Evolutionary conservation across 257 asterid genomes (phyloP).

Genomic region (Nemophila menziesii): DNA sequence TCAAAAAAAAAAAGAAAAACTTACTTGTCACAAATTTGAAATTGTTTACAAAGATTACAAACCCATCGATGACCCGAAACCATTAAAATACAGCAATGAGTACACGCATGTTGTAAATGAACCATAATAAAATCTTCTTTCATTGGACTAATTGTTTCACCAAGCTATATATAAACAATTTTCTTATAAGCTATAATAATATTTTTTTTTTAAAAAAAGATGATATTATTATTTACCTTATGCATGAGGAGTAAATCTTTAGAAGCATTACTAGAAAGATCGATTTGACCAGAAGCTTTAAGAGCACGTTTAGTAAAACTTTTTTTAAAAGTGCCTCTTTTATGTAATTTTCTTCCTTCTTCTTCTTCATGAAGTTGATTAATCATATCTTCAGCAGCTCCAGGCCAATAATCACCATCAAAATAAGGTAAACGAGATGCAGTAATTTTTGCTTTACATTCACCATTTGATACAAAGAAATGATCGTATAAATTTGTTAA

Average conservation of each 20-base stretch:
- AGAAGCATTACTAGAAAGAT: constrained; percentile 63
- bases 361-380: constrained; percentile 83
- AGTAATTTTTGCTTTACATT: constrained; percentile 86
- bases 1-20: constrained; percentile 11
- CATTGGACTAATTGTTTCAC: constrained; percentile 88
- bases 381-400: constrained; percentile 96
- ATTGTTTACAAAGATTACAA: constrained; percentile 75
- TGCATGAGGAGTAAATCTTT: constrained; percentile 71
- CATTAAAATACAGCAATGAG: constrained; percentile 85
- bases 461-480: constrained; percentile 65
- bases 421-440: constrained; percentile 94
- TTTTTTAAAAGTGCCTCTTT: constrained; percentile 51
- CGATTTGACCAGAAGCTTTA: constrained; percentile 76
- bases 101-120: constrained; percentile 84
- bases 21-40: constrained; percentile 87
- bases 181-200: background rate
- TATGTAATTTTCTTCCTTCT: constrained; percentile 60
- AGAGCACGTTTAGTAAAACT: constrained; percentile 60
- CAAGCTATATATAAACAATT: constrained; percentile 45
- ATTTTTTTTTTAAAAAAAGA: background rate
- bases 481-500: constrained; percentile 71
- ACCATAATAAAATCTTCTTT: constrained; percentile 99
- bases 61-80: constrained; percentile 84
- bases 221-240: constrained; percentile 25
- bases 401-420: constrained; percentile 99